Base-by-base conservation (phyloP, 768 basidiomycete genomes). In the Auriscalpium vulgare region DNA sequence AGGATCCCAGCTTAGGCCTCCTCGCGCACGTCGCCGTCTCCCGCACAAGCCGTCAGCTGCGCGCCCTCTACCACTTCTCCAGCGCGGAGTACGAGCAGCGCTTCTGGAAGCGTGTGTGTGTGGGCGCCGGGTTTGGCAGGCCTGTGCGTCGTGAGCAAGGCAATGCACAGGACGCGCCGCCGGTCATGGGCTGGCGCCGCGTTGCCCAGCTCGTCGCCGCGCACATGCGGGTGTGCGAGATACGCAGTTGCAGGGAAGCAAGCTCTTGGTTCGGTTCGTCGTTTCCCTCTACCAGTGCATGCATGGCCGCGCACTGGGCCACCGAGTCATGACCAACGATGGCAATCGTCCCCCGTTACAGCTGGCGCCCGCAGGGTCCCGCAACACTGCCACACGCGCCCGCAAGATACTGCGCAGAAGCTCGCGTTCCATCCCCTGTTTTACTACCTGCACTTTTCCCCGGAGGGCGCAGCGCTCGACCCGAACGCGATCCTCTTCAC, bases 361-460 rank as follows among this genome's bases (percentile, higher is more conserved):
- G 40, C 54, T 6, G 43, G 38, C 44, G 55, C 47, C 50, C 52
- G 10, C 36, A 23, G 45, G 47, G 37, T 48, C 44, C 54, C 40
- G 3, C 14, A 3, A 8, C 5, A n/a, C 17, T 45, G 35, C 37
- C 52, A 51, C 51, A 47, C 54, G 35, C 21, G 49, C 35, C 56
- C 50, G 17, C 59, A n/a, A 36, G 51, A 45, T 13, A 37, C 59
- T n/a, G 16, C 34, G 17, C 14, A 48, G 29, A n/a, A 54, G 14
- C 55, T 62, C 47, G 55, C 60, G 5, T 60, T 62, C n/a, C 61
- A 62, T 51, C 61, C 61, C 37, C 51, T 62, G 5, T 60, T 54
- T 36, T 53, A 55, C 47, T 62, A 62, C 46, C 59, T 62, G 8
- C 61, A 62, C 37, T 62, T 62, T 46, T 51, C 59, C 3, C 55